These are phyloP conservation scores for Melanopsichium pennsylvanicum DNA, from an alignment of 1,284 basidiomycete genomes.

Conservation along the genomic window DNA sequence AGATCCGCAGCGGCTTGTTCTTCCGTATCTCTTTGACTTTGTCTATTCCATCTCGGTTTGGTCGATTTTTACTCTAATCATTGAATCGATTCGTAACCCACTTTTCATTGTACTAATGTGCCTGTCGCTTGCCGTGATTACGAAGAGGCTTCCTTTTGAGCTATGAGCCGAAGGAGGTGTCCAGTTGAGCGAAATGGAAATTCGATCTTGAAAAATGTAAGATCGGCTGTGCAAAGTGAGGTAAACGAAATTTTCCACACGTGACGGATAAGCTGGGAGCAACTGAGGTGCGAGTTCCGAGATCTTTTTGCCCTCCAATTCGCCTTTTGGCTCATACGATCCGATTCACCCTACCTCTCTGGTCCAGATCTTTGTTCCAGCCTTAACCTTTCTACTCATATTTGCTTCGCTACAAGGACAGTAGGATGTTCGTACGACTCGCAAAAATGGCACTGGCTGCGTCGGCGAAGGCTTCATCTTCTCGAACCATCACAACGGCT, in stretches of 20 bases:
- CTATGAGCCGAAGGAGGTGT: no score
- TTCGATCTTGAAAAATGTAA: no score
- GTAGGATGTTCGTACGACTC: slow-evolving; percentile 16
- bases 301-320: slow-evolving; percentile 21
- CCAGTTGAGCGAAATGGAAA: no score
- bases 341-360: no score
- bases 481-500: slow-evolving; percentile 15
- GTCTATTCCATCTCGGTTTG: no score
- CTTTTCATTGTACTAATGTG: no score
- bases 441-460: slow-evolving; percentile 1
- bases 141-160: no score
- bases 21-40: no score
- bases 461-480: slow-evolving; percentile 13
- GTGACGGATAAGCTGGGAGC: background rate
- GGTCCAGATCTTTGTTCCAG: background rate
- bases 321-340: slow-evolving; percentile 10
- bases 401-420: background rate
- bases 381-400: background rate
- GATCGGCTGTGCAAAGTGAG: no score
- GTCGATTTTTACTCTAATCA: no score
- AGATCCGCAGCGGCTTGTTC: slow-evolving; percentile 3
- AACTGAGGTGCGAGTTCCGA: slow-evolving; percentile 25
- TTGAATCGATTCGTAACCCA: no score
- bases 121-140: no score
- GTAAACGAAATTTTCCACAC: slow-evolving; percentile 1